Conservation (phyloP, 2,329 filamentous ascomycete genomes). For the Monosporascus sp. region DNA sequence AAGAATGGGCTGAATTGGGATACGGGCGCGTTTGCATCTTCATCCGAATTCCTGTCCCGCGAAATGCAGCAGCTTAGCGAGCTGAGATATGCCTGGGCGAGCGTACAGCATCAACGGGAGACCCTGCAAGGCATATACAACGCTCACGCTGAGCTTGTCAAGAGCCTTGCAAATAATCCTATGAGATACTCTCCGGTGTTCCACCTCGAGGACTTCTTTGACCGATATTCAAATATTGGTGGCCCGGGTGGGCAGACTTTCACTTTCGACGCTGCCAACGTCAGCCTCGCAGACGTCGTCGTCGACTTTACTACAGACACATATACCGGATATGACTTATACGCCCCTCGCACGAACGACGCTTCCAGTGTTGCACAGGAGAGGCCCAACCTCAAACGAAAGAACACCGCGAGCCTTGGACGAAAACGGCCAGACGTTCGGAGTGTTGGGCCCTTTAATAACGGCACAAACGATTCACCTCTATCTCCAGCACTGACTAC, state of each 20-base stretch:
- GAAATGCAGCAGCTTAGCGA: conserved; percentile 78
- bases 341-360: conserved; percentile 33
- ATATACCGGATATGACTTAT: conserved; percentile 44
- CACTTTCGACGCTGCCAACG: conserved; percentile 67
- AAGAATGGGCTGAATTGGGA: conserved; percentile 41
- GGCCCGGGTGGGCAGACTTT: conserved; percentile 54
- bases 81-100: conserved; percentile 69
- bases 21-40: conserved; percentile 58
- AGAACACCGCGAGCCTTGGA: conserved; percentile 35
- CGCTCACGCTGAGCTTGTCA: conserved; percentile 76
- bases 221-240: conserved; percentile 61
- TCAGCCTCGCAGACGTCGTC: conserved; percentile 63
- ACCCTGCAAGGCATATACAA: conserved; percentile 72
- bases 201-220: conserved; percentile 82
- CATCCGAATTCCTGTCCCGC: conserved; percentile 64
- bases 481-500: conserved; percentile 25
- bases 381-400: conserved; percentile 42
- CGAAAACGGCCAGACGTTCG: conserved; percentile 36
- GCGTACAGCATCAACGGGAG: conserved; percentile 73
- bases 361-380: conserved; percentile 19
- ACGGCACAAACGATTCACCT: conserved; percentile 19
- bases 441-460: conserved; percentile 28
- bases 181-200: conserved; percentile 75
- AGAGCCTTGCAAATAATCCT: conserved; percentile 60
- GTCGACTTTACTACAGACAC: conserved; percentile 56